Evolutionary conservation across 2,329 filamentous ascomycete species (phyloP).

Genomic region (Pseudocercospora fuligena): DNA sequence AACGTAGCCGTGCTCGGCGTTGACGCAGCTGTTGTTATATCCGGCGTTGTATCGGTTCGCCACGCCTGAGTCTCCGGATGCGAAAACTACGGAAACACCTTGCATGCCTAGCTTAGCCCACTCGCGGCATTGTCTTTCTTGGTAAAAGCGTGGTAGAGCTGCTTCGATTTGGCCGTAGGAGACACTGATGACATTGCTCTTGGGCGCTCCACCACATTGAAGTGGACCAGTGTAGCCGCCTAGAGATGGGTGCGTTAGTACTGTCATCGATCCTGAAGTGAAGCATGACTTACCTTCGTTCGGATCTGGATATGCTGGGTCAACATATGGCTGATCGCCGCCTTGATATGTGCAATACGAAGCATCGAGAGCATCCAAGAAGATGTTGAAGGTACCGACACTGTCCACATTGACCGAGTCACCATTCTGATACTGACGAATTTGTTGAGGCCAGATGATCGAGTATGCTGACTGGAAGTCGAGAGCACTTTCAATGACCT

Average conservation of each 20-base stretch:
- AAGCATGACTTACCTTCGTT: slow-evolving; percentile 11
- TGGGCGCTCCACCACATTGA: slow-evolving; percentile 51
- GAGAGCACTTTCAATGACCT: slow-evolving; percentile 27
- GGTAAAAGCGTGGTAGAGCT: slow-evolving; percentile 54
- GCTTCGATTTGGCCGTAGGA: slow-evolving; percentile 54
- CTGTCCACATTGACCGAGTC: slow-evolving; percentile 27
- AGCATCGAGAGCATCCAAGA: slow-evolving; percentile 53
- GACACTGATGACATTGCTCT: slow-evolving; percentile 60
- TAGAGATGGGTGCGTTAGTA: neutral
- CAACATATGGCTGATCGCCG: slow-evolving; percentile 37
- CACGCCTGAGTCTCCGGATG: slow-evolving; percentile 54
- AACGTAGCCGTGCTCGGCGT: slow-evolving; percentile 35
- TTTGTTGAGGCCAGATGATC: slow-evolving; percentile 33
- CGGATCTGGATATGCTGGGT: slow-evolving; percentile 56
- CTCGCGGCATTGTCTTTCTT: slow-evolving; percentile 56
- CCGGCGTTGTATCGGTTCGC: slow-evolving; percentile 28
- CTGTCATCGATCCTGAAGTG: slow-evolving; percentile 17
- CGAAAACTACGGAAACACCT: slow-evolving; percentile 56
- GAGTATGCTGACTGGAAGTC: slow-evolving; percentile 32
- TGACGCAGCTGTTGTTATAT: slow-evolving; percentile 29
- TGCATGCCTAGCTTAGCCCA: slow-evolving; percentile 61
- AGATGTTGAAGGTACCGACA: slow-evolving; percentile 42
- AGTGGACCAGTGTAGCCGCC: slow-evolving; percentile 46
- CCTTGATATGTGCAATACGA: slow-evolving; percentile 44
- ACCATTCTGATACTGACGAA: slow-evolving; percentile 29